A percentile compares a stretch with the other conserved stretches of the same genome.
phyloP scores from a whole-genome alignment of 1,139 yeast genomes.

The Debaryomyces sp. region DNA sequence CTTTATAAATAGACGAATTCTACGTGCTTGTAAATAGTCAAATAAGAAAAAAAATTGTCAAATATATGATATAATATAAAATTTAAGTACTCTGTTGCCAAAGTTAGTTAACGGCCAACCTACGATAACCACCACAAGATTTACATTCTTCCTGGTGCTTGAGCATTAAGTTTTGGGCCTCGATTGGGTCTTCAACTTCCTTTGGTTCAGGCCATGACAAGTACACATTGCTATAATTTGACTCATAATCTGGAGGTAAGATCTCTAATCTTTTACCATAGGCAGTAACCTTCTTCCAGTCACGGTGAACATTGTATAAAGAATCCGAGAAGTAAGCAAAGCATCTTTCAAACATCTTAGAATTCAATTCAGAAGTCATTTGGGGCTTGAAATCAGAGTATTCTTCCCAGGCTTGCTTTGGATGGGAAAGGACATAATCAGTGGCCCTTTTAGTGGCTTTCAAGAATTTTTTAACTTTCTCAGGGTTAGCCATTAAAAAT shows the following conservation, averaged over 20 bases:
- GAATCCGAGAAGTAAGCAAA: constrained; percentile 58
- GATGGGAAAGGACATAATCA: constrained; percentile 46
- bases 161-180: constrained; percentile 50
- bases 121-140: constrained; percentile 52
- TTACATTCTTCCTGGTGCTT: constrained; percentile 50
- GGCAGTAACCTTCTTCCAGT: constrained; percentile 58
- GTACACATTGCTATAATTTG: constrained; percentile 56
- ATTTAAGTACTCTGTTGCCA: not conserved
- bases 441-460: constrained; percentile 54
- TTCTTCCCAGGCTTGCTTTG: constrained; percentile 49
- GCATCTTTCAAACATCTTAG: constrained; percentile 54
- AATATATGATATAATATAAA: not conserved
- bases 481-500: constrained; percentile 53
- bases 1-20: constrained; percentile 40
- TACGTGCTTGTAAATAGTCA: constrained; percentile 8
- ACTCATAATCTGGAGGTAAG: constrained; percentile 47
- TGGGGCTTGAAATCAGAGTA: constrained; percentile 52
- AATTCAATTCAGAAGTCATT: constrained; percentile 43
- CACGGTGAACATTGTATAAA: constrained; percentile 56
- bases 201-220: constrained; percentile 53
- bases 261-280: constrained; percentile 58
- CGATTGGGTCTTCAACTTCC: constrained; percentile 48
- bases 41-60: not conserved
- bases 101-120: constrained; percentile 31
- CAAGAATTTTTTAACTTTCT: constrained; percentile 47